phyloP scores from a whole-genome alignment of 345 rosid genomes.

The Euphorbia lathyris region DNA sequence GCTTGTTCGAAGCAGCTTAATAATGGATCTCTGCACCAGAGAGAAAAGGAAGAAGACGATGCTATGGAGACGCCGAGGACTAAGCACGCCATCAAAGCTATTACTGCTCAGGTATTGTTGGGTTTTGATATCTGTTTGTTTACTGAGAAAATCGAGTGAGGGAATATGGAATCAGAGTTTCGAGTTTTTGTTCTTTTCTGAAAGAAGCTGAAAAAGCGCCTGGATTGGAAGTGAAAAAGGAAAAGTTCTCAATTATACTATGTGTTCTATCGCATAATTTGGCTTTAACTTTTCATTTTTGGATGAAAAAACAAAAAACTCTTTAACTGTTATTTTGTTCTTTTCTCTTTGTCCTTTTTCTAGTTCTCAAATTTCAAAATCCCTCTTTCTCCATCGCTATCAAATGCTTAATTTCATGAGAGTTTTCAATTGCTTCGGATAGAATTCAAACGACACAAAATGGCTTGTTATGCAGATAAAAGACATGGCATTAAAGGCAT shows the following conservation, averaged over 20 bases:
- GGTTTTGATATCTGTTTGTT: slow-evolving; percentile 19
- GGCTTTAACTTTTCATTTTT: neutral
- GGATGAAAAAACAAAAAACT: neutral
- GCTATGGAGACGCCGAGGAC: slow-evolving; percentile 60
- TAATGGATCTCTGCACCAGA: slow-evolving; percentile 53
- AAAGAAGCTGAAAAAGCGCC: neutral
- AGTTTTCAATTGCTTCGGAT: neutral
- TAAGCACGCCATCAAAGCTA: slow-evolving; percentile 66
- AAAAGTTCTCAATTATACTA: neutral
- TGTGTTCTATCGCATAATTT: neutral
- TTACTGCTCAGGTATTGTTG: slow-evolving; percentile 65
- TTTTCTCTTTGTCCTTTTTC: slow-evolving; percentile 10
- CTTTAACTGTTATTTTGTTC: slow-evolving; percentile 9
- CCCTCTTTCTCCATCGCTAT: neutral
- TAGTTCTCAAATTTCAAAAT: neutral
- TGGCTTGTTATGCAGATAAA: slow-evolving; percentile 54
- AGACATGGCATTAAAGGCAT: slow-evolving; percentile 91
- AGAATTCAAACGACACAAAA: neutral
- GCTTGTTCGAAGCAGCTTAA: slow-evolving; percentile 75
- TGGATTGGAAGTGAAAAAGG: neutral
- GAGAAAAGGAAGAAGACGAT: slow-evolving; percentile 45
- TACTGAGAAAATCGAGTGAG: slow-evolving; percentile 24
- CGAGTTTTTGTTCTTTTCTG: slow-evolving; percentile 14
- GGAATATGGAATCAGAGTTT: slow-evolving; percentile 8
- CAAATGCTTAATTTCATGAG: neutral